Evolutionary conservation across 2,329 filamentous ascomycete species (phyloP), one percentile per base, ranked within the genome.

Genomic region (Phialophora verrucosa): DNA sequence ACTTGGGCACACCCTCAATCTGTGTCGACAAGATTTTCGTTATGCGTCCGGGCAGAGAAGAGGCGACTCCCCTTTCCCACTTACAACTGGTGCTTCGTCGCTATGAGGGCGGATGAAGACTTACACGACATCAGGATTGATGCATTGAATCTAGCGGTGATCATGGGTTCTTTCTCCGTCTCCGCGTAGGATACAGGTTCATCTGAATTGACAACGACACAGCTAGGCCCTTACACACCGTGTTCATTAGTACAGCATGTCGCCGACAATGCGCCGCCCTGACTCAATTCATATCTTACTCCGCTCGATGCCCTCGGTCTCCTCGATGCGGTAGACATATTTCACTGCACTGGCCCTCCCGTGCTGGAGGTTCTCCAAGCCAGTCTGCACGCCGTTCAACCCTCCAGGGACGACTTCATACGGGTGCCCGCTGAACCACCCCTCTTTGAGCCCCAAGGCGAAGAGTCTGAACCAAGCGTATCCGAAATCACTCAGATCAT

Each of bases 261-360:
- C 38, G 38, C 14, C 38, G 14, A n/a, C 17, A 44, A 0, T 17
- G 20, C 32, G 2, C 32, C 3, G 32, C 32, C 10, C 49, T 6
- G 20, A 51, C 0, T 29, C 23, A 4, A 29, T 17, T 60, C 49
- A 61, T 14, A 70, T 69, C 51, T 65, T 69, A 53, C 66, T 69
- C 31, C 35, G 31, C 17, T 59, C 53, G 12, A 67, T 11, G 1
- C 64, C 68, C 35, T 69, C 64, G 27, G 84, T 85, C 44, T 87
- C 83, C 8, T 70, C 80, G 75, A 87, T 82, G 68, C 78, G 79
- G 72, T 87, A 86, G 0, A 90, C 84, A 78, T 88, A 90, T 77
- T 91, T 91, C 0, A 86, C 80, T 1, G 82, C 88, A 72, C 84
- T 88, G 25, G 85, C 87, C 75, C 85, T 87, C 0, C 88, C 88